A percentile compares a stretch with the other conserved stretches of the same genome.
Evolutionary conservation across 345 rosid genomes (phyloP).

Genomic region (Salix caprea): DNA sequence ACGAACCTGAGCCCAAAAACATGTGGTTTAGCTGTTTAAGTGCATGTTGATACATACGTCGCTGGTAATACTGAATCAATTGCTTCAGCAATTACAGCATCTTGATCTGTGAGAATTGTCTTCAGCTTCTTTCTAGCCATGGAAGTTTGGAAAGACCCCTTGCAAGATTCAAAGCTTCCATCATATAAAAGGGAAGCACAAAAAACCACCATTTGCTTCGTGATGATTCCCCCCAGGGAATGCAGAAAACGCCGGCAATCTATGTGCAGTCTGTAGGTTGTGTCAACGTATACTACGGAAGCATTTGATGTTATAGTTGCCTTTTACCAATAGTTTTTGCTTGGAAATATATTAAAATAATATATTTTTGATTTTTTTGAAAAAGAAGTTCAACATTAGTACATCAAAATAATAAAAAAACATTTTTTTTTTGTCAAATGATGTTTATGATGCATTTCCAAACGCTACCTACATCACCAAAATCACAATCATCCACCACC

Average conservation of each 20-base stretch:
- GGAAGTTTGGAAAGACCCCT: conserved; percentile 36
- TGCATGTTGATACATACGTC: conserved; percentile 23
- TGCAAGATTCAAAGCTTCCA: conserved; percentile 31
- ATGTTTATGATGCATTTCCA: no score
- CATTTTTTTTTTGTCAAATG: no score
- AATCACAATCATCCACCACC: conserved; percentile 31
- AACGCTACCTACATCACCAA: conserved; percentile 20
- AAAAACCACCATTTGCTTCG: conserved; percentile 30
- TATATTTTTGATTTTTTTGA: no score
- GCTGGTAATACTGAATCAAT: conserved; percentile 19
- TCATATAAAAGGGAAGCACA: conserved; percentile 34
- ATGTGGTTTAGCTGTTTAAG: conserved; percentile 24
- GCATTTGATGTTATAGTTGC: no score
- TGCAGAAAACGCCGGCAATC: conserved; percentile 22
- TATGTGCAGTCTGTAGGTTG: conserved; percentile 21
- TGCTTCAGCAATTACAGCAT: conserved; percentile 23
- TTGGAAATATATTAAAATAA: no score
- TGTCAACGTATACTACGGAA: conserved; percentile 26
- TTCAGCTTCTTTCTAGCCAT: conserved; percentile 26
- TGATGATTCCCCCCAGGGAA: conserved; percentile 42
- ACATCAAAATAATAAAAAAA: no score
- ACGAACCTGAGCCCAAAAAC: conserved; percentile 22
- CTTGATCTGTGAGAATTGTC: conserved; percentile 34
- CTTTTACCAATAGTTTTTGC: no score
- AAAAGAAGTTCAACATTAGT: no score